Conservation (phyloP, 2,329 filamentous ascomycete genomes). For the Thelonectria discophora region DNA sequence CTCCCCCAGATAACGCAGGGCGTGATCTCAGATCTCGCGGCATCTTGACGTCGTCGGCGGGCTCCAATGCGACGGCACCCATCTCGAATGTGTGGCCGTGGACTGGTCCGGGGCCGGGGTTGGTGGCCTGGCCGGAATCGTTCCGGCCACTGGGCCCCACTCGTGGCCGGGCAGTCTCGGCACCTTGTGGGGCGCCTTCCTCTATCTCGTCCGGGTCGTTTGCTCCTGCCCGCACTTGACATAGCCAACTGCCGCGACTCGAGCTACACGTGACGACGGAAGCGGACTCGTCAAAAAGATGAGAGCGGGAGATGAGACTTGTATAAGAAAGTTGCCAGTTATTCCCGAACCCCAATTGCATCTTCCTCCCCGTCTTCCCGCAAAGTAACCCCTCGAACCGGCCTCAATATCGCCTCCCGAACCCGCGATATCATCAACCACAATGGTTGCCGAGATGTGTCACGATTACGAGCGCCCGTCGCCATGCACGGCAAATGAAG, state of each 20-base stretch:
- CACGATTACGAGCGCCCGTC: slow-evolving; percentile 17
- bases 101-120: slow-evolving; percentile 38
- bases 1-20: slow-evolving; percentile 14
- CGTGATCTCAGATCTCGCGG: neutral
- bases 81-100: slow-evolving; percentile 22
- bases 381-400: neutral
- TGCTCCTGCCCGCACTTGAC: too few relatives aligned
- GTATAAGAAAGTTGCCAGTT: neutral
- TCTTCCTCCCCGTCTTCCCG: slow-evolving; percentile 5
- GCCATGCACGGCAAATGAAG: slow-evolving; percentile 10
- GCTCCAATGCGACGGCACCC: slow-evolving; percentile 8
- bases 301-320: neutral
- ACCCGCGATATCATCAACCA: slow-evolving; percentile 15
- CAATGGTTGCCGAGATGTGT: slow-evolving; percentile 2
- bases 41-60: slow-evolving; percentile 8
- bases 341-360: neutral
- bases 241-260: slow-evolving; percentile 11
- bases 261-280: neutral
- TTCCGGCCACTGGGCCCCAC: slow-evolving; percentile 45
- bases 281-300: slow-evolving; percentile 1
- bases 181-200: slow-evolving; percentile 25
- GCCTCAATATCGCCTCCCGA: slow-evolving; percentile 1
- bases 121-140: slow-evolving; percentile 46
- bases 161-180: slow-evolving; percentile 38
- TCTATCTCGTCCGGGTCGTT: slow-evolving; percentile 17